Evolutionary conservation across 768 basidiomycete genomes (phyloP).

Genomic region (Neoboletus subvelutipes): DNA sequence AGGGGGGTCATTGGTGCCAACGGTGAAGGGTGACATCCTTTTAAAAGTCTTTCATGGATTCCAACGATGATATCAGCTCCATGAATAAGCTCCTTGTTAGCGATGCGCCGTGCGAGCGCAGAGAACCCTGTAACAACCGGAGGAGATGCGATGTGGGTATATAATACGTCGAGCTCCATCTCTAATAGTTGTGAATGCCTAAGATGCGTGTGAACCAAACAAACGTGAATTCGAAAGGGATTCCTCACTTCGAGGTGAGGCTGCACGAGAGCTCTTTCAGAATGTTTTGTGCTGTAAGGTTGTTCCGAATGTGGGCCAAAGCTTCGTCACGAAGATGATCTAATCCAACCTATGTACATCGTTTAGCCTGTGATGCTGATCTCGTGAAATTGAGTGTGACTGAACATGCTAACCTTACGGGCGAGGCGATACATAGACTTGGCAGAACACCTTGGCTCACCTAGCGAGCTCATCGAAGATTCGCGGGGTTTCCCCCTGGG

Average conservation of each 20-base stretch:
- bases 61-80: conserved; percentile 25
- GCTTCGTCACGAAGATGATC: conserved; percentile 18
- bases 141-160: conserved; percentile 14
- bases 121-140: conserved; percentile 13
- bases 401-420: conserved; percentile 30
- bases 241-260: conserved; percentile 17
- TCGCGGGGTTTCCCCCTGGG: background rate
- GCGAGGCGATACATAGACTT: conserved; percentile 48
- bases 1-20: background rate
- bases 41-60: conserved; percentile 19
- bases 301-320: conserved; percentile 15
- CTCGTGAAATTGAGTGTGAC: too few relatives aligned
- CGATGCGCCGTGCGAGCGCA: conserved; percentile 15
- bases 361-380: background rate
- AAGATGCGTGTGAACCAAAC: background rate
- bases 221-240: background rate
- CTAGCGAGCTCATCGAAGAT: background rate
- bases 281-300: conserved; percentile 25
- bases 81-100: conserved; percentile 17
- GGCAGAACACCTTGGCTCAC: conserved; percentile 34
- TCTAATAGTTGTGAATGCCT: conserved; percentile 20
- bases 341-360: conserved; percentile 18
- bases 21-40: background rate
- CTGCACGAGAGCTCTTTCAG: conserved; percentile 23
- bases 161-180: conserved; percentile 26